Percentiles rank a stretch among this genome's conserved stretches.
Conservation (phyloP, 2,329 filamentous ascomycete species). For the Pseudogymnoascus sp. region DNA sequence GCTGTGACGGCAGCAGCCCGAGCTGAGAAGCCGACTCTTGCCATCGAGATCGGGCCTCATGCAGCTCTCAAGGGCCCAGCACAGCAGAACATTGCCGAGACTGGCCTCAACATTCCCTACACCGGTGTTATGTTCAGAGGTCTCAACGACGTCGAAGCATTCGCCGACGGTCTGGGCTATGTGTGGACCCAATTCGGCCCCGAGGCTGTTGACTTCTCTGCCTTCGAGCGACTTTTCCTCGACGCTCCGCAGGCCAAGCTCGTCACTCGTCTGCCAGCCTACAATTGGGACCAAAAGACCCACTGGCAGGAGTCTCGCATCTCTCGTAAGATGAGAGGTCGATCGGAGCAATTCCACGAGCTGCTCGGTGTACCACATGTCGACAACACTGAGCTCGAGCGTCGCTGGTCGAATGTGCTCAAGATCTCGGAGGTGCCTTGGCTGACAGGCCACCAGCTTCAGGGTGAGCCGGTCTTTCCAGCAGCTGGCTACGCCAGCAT, state of each 20-base stretch:
- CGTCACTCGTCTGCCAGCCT: conserved; percentile 13
- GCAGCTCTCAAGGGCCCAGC: conserved; percentile 30
- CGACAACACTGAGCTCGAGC: neutral
- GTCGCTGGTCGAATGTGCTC: neutral
- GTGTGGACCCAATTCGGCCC: conserved; percentile 12
- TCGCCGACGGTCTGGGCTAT: conserved; percentile 9
- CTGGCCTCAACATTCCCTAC: conserved; percentile 15
- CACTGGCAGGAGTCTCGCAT: conserved; percentile 17
- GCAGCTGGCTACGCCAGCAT: conserved; percentile 42
- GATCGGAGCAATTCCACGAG: conserved; percentile 10
- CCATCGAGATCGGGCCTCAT: conserved; percentile 29
- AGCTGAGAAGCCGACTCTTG: conserved; percentile 17
- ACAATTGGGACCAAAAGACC: conserved; percentile 17
- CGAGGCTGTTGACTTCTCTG: neutral
- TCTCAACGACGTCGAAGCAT: conserved; percentile 14
- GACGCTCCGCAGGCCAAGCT: conserved; percentile 11
- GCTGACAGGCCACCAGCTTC: conserved; percentile 4
- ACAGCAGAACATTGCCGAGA: conserved; percentile 20
- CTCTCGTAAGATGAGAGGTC: neutral
- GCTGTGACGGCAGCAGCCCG: conserved; percentile 27
- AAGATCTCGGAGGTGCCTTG: conserved; percentile 7
- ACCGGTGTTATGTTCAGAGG: conserved; percentile 15
- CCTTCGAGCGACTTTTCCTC: neutral
- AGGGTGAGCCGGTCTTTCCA: conserved; percentile 32
- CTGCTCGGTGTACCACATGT: conserved; percentile 14